phyloP scores from a whole-genome alignment of 257 asterid genomes.

The Linderniella brevidens region DNA sequence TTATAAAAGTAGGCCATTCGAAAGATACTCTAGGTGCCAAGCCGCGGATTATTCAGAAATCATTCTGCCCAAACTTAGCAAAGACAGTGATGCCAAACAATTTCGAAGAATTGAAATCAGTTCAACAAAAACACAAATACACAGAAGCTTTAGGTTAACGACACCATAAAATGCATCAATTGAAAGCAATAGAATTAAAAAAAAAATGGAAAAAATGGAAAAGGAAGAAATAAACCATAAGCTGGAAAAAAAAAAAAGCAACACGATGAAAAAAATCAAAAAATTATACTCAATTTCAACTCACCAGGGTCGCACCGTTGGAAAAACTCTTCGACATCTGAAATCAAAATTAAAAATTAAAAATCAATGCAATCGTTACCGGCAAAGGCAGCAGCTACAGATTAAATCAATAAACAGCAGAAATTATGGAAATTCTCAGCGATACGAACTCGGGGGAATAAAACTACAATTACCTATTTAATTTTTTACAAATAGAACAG shows the following conservation, averaged over 20 bases:
- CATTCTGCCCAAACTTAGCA: too few species aligned
- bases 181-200: conserved; percentile 1
- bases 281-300: conserved; percentile 13
- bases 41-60: too few species aligned
- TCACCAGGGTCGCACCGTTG: conserved; percentile 52
- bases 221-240: background rate
- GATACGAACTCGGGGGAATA: background rate
- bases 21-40: too few species aligned
- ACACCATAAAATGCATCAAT: conserved; percentile 1
- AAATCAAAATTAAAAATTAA: conserved; percentile 5
- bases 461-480: too few species aligned
- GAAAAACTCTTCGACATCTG: conserved; percentile 36
- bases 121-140: background rate
- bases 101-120: too few species aligned
- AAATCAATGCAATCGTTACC: conserved; percentile 6
- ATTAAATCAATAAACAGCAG: background rate
- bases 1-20: too few species aligned
- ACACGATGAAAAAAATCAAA: background rate
- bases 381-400: background rate
- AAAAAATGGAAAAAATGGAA: too few species aligned
- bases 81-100: too few species aligned
- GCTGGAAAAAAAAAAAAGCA: background rate
- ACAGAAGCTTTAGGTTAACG: conserved; percentile 3
- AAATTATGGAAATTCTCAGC: conserved; percentile 5
- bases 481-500: background rate